A percentile compares a stretch with the other conserved stretches of the same genome.
Evolutionary conservation across 2,329 filamentous ascomycete species (phyloP).

Genomic region (Anthostomella pinea): DNA sequence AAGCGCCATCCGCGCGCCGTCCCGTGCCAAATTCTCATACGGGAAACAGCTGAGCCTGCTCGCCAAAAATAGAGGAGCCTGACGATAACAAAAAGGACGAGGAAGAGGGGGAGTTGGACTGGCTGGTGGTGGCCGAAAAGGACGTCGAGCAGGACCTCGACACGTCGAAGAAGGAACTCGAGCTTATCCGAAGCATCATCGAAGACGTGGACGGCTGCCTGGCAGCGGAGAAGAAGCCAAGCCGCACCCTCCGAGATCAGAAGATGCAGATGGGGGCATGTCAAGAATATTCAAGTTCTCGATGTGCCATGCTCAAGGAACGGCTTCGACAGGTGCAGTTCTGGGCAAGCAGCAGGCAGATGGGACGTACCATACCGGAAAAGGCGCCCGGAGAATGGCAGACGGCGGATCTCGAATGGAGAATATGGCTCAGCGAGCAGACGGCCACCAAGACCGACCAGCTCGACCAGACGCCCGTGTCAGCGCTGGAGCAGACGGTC

Average conservation of each 20-base stretch:
- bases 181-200: constrained; percentile 21
- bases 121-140: constrained; percentile 18
- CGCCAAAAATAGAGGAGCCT: not conserved
- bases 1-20: too few relatives aligned
- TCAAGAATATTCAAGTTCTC: constrained; percentile 23
- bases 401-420: constrained; percentile 24
- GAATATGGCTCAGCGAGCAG: constrained; percentile 24
- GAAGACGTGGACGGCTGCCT: constrained; percentile 15
- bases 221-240: not conserved
- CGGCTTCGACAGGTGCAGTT: constrained; percentile 23
- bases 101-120: constrained; percentile 7
- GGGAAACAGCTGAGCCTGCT: constrained; percentile 7
- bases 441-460: constrained; percentile 6
- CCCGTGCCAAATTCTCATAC: constrained; percentile 9
- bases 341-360: constrained; percentile 16
- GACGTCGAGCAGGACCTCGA: constrained; percentile 22
- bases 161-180: constrained; percentile 25
- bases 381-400: constrained; percentile 25
- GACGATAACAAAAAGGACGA: constrained; percentile 1
- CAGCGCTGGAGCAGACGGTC: not conserved
- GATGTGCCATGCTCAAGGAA: constrained; percentile 23
- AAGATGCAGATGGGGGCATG: constrained; percentile 24
- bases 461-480: not conserved
- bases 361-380: constrained; percentile 18
- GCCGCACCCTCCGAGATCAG: constrained; percentile 9